A percentile compares a stretch with the other conserved stretches of the same genome.
phyloP scores from a whole-genome alignment of 2,329 filamentous ascomycete species.

The Ceratocystis colombiana region DNA sequence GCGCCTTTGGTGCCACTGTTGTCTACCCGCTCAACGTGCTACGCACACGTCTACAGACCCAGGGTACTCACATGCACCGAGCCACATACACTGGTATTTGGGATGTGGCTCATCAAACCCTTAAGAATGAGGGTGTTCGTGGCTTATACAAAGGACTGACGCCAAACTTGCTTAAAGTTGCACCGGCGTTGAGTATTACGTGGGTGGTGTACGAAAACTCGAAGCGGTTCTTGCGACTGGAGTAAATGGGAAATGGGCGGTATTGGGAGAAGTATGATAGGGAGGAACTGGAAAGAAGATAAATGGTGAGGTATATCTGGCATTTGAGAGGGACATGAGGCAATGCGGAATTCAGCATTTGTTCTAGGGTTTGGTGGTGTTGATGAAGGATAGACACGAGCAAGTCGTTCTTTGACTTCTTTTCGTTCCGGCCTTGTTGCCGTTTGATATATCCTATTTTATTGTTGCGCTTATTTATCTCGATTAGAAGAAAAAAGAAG shows the following conservation, averaged over 20 bases:
- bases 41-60: constrained; percentile 81
- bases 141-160: constrained; percentile 93
- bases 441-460: constrained; percentile 7
- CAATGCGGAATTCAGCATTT: constrained; percentile 39
- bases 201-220: constrained; percentile 90
- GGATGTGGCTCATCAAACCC: constrained; percentile 77
- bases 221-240: constrained; percentile 57
- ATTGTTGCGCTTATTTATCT: not conserved
- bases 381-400: constrained; percentile 3
- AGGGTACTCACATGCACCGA: constrained; percentile 85
- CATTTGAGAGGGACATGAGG: constrained; percentile 26
- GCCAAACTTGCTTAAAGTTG: constrained; percentile 91
- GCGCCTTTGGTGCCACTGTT: constrained; percentile 81
- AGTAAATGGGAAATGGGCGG: constrained; percentile 30
- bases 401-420: constrained; percentile 10
- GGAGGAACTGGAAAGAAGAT: not conserved
- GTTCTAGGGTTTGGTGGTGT: constrained; percentile 42
- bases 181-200: constrained; percentile 88
- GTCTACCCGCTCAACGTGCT: constrained; percentile 94
- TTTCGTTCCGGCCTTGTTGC: not conserved
- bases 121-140: constrained; percentile 69
- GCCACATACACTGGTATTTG: constrained; percentile 82
- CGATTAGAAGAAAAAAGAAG: too few relatives aligned
- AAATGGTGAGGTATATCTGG: constrained; percentile 24
- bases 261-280: constrained; percentile 12